Evolutionary conservation across 78 protist genomes (phyloP), one percentile per base, ranked within the genome.

Genomic region (Tieghemostelium lacteum): DNA sequence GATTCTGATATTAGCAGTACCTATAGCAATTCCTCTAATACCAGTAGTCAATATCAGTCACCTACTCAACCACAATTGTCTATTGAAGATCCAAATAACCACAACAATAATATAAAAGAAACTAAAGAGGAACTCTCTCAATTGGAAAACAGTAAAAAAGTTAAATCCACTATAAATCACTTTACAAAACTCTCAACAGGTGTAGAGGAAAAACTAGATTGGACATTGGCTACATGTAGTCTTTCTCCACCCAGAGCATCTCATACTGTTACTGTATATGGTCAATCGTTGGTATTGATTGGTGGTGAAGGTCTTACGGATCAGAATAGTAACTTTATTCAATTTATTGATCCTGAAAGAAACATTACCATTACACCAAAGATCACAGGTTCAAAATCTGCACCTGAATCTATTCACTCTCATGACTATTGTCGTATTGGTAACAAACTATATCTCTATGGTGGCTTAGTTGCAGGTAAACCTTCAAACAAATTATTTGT

Each of bases 341-440:
- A 83, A 42, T 83, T 83, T 61, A 69, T 69, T 6, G 91, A 83
- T 69, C 52, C 58, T 5, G 91, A 83, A 34, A 83, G 75, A 60
- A 73, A 73, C 1, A n/a, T 83, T 8, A 39, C 61, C 3, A 58
- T 64, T 10, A 50, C 78, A 60, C 91, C 91, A 31, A 83, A 83
- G 19, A 78, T 83, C 1, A 83, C 91, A 3, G 91, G 91, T 31
- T 61, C 57, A 5, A 83, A 83, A 33, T 55, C 65, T 69, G 91
- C 63, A 6, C 91, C 91, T 0, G 91, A 83, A 6, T 69, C 91
- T 7, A 83, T 83, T 22, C 39, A 83, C 3, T 28, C 49, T 3
- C 91, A 83, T 37, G 91, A 83, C 20, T 69, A 67, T 54, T 83
- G 91, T 60, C 66, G 91, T 60, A 69, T 83, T 42, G 91, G 91